Percentiles rank a stretch among this genome's conserved stretches.
Conservation (phyloP, 2,329 filamentous ascomycete genomes). For the Chrysosphaeria jannelii region DNA sequence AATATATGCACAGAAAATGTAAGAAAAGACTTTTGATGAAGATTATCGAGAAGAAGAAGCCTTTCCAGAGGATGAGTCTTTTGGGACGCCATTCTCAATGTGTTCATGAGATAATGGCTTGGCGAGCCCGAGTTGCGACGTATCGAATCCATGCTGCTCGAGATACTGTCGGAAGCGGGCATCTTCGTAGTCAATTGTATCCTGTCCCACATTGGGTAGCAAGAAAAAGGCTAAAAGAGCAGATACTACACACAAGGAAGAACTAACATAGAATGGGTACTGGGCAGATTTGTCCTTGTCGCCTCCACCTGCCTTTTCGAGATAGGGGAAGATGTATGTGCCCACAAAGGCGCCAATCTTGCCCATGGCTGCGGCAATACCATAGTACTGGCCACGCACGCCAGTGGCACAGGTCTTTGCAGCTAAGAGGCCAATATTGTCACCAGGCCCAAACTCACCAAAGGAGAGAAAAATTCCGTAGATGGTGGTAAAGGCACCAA, state of each 20-base stretch:
- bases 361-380: slow-evolving; percentile 39
- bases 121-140: slow-evolving; percentile 17
- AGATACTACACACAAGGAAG: slow-evolving; percentile 43
- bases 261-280: slow-evolving; percentile 74
- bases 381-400: slow-evolving; percentile 51
- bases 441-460: slow-evolving; percentile 59
- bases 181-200: slow-evolving; percentile 62
- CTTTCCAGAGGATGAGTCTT: too few relatives aligned
- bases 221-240: slow-evolving; percentile 33
- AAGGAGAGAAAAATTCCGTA: slow-evolving; percentile 53
- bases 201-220: slow-evolving; percentile 52
- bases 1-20: too few relatives aligned
- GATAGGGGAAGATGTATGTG: slow-evolving; percentile 52
- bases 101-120: slow-evolving; percentile 9
- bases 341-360: slow-evolving; percentile 69
- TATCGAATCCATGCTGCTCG: slow-evolving; percentile 47
- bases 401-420: slow-evolving; percentile 71
- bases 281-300: slow-evolving; percentile 31
- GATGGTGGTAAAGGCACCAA: slow-evolving; percentile 49
- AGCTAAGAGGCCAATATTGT: slow-evolving; percentile 71
- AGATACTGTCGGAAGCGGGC: slow-evolving; percentile 44
- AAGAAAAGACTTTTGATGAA: too few relatives aligned
- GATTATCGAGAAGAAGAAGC: too few relatives aligned
- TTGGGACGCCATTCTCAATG: slow-evolving; percentile 1
- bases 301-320: slow-evolving; percentile 26